Percentiles rank a stretch among this genome's conserved stretches.
Conservation (phyloP, 495 filamentous ascomycete species). For the Hyaloscypha variabilis region DNA sequence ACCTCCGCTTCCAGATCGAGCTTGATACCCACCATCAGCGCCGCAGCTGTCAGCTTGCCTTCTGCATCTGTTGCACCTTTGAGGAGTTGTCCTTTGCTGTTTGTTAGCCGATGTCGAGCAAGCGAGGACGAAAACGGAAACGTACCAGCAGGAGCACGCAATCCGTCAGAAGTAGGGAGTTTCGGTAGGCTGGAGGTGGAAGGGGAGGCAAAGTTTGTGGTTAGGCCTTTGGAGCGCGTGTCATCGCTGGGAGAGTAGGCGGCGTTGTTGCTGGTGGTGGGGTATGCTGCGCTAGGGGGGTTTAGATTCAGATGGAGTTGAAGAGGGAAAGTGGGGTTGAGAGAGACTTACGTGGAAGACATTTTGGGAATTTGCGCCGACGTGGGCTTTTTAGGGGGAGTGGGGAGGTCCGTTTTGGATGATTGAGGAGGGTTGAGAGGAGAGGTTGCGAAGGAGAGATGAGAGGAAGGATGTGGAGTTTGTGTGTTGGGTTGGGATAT, state of each 20-base stretch:
- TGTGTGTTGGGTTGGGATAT: too few relatives aligned
- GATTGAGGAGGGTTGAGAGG: background rate
- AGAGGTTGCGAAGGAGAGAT: background rate
- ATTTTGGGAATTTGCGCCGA: constrained; percentile 18
- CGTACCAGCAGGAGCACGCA: constrained; percentile 44
- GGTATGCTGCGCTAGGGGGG: constrained; percentile 38
- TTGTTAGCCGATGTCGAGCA: background rate
- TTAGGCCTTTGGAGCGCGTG: constrained; percentile 25
- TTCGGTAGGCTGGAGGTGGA: constrained; percentile 32
- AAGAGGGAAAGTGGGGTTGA: constrained; percentile 9
- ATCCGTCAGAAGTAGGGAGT: constrained; percentile 40
- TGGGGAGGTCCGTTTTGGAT: background rate
- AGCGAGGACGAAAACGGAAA: background rate
- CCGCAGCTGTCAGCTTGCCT: constrained; percentile 45
- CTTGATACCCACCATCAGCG: constrained; percentile 48
- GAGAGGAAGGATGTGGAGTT: constrained; percentile 10
- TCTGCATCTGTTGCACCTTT: constrained; percentile 45
- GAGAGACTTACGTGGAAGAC: background rate
- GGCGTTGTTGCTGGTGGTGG: constrained; percentile 31
- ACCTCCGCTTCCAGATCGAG: constrained; percentile 50
- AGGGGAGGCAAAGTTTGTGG: constrained; percentile 26
- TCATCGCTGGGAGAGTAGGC: constrained; percentile 23
- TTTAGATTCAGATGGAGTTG: constrained; percentile 25
- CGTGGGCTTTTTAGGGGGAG: background rate
- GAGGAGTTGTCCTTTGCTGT: constrained; percentile 35